A percentile compares a stretch with the other conserved stretches of the same genome.
phyloP scores from a whole-genome alignment of 2,329 filamentous ascomycete genomes.

The Sclerotinia trifoliorum region DNA sequence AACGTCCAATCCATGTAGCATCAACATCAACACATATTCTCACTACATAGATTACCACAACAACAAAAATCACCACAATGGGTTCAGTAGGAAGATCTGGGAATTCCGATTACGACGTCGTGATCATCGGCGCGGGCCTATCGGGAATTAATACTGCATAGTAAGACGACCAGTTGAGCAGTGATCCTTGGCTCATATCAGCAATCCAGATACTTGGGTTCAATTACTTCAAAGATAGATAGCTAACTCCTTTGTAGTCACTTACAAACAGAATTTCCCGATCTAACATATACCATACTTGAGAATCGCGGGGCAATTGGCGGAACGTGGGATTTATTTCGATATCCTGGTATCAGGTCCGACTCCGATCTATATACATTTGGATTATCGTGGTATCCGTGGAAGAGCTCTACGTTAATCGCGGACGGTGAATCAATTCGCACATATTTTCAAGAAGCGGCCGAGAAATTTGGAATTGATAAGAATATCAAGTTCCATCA shows the following conservation, averaged over 20 bases:
- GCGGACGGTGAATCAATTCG: constrained; percentile 53
- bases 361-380: constrained; percentile 63
- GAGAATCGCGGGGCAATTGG: constrained; percentile 66
- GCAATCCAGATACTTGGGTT: too few species aligned
- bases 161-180: constrained; percentile 1
- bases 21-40: background rate
- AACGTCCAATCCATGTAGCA: background rate
- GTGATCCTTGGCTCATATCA: background rate
- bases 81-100: constrained; percentile 24
- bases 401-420: constrained; percentile 54
- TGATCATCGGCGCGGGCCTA: constrained; percentile 72
- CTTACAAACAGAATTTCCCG: constrained; percentile 57
- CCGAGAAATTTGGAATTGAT: constrained; percentile 53
- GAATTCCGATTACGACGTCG: constrained; percentile 46
- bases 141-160: constrained; percentile 75
- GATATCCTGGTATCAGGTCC: constrained; percentile 69
- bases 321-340: constrained; percentile 78
- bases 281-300: constrained; percentile 61
- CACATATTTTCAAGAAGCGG: constrained; percentile 54
- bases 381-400: constrained; percentile 69
- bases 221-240: background rate
- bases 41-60: background rate
- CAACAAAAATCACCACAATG: constrained; percentile 17
- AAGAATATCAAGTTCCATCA: constrained; percentile 54
- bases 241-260: constrained; percentile 40